Base-by-base conservation (phyloP, 331 rosid species). In the Dryas integrifolia region DNA sequence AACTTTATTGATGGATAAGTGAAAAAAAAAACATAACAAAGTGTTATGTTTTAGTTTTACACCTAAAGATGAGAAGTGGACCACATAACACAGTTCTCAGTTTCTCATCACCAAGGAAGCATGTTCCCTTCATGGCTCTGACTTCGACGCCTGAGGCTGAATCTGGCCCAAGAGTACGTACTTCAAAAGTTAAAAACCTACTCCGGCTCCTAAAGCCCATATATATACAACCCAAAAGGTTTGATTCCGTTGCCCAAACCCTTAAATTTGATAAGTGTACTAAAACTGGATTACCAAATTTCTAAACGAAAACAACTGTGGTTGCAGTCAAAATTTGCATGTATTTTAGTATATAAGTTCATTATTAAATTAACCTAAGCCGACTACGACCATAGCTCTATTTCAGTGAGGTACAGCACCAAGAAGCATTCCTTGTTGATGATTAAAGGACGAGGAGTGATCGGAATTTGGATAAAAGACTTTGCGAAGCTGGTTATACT, bases 401-500 rank as follows among this genome's bases (percentile, higher is more conserved):
- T 8, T 69, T 74, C 80, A 76, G 57, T 65, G 58, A 47, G 57
- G 59, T 39, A 58, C 30, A 55, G 56, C 63, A 43, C 77, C 69
- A 15, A 40, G 44, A 47, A 56, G 38, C 26, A 59, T 39, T 52
- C 52, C 67, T 18, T 53, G 26, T 16, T 12, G 18, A 4, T 47
- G 58, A 30, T 9, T 16, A 14, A 64, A 74, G 3, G 65, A 30
- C 38, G 64, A 9, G 5, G 41, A n/a, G 4, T 30, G 67, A 45
- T 46, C 73, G 26, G 24, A 24, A n/a, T 52, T 70, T 0, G 90
- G 86, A 79, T 72, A 76, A 71, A 88, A 95, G 0, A 78, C 83
- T 24, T 80, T 83, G 40, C 86, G 57, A 0, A 95, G 85, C 52
- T 83, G 72, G 24, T 77, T 79, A 72, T 88, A 91, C 68, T 68